These are phyloP conservation scores for Eucalyptus regnans DNA, from an alignment of 345 rosid genomes.

Conservation along the genomic window DNA sequence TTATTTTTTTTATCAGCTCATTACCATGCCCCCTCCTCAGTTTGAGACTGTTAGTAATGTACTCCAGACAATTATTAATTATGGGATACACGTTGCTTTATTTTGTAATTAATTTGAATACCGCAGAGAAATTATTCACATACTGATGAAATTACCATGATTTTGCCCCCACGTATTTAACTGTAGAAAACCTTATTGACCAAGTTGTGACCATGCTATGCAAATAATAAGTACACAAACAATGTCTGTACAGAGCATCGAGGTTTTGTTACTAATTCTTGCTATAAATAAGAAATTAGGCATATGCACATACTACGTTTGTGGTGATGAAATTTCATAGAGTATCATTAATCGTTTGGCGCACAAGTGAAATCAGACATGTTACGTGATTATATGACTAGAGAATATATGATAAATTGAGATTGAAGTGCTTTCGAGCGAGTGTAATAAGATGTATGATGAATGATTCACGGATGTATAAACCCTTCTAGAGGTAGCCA, in stretches of 20 bases:
- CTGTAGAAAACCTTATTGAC: neutral
- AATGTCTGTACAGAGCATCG: rapidly evolving
- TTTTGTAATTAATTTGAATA: neutral
- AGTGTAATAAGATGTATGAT: neutral
- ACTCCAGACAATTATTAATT: neutral
- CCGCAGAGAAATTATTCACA: neutral
- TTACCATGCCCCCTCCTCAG: neutral
- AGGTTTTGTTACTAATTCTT: neutral
- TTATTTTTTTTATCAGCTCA: neutral
- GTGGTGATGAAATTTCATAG: neutral
- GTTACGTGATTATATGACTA: neutral
- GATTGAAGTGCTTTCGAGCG: neutral
- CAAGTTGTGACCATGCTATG: neutral
- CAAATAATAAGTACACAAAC: neutral
- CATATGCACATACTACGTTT: neutral
- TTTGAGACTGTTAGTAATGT: neutral
- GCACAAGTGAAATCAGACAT: neutral
- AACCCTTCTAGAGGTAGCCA: neutral
- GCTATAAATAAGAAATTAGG: neutral
- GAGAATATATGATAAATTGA: neutral
- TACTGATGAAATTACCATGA: neutral
- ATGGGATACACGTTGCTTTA: neutral
- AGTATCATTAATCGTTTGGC: neutral
- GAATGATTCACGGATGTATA: neutral
- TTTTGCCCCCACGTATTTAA: neutral